Evolutionary conservation across 2,329 filamentous ascomycete species (phyloP).

Genomic region (Talaromyces verruculosus): DNA sequence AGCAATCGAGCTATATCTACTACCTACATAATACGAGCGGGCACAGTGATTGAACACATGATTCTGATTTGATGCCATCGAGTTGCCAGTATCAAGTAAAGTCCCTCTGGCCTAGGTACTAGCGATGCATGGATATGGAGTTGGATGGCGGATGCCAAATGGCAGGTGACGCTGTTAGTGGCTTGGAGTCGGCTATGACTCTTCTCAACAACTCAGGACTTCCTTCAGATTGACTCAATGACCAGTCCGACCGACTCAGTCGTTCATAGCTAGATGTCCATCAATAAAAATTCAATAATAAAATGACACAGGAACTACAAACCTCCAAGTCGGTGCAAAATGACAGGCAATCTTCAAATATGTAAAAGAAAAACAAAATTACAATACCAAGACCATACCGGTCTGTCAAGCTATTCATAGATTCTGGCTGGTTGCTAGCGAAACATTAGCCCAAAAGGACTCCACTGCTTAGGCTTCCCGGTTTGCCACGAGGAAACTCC

Average conservation of each 20-base stretch:
- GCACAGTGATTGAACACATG: constrained; percentile 1
- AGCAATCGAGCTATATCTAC: constrained; percentile 3
- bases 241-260: neutral
- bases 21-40: neutral
- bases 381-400: constrained; percentile 1
- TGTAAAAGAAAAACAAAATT: neutral
- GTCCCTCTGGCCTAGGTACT: neutral
- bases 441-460: neutral
- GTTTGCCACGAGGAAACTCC: constrained; percentile 11
- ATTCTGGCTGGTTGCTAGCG: neutral
- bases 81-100: neutral
- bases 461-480: neutral
- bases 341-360: neutral
- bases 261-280: neutral
- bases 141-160: neutral
- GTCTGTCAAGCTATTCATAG: neutral
- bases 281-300: neutral
- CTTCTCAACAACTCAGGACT: neutral
- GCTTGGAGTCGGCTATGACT: constrained; percentile 8
- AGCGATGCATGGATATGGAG: constrained; percentile 8
- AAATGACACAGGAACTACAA: neutral
- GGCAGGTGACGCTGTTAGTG: constrained; percentile 14
- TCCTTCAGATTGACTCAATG: neutral
- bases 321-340: neutral
- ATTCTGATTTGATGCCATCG: neutral